Evolutionary conservation across 2,329 filamentous ascomycete species (phyloP), one percentile per base, ranked within the genome.

Genomic region (Harringtonia lauricola): DNA sequence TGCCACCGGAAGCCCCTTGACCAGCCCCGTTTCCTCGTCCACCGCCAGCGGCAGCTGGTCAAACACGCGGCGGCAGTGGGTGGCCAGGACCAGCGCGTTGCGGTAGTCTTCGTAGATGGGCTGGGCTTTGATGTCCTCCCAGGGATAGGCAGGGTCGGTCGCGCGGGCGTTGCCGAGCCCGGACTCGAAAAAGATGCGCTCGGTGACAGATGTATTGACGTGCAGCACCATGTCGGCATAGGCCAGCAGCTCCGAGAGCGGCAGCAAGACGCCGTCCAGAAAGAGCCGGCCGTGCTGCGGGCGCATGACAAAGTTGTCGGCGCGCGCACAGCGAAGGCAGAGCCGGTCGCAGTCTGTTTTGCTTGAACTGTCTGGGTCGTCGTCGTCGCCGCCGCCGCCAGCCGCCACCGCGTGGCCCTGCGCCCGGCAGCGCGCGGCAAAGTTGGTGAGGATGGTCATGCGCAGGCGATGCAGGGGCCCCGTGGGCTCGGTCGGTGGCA

Each of bases 21-120:
- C 24, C 15, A 50, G 7, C 1, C 48, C 48, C 8, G 13, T 36
- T n/a, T n/a, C n/a, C 8, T 10, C 29, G 33, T 48, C 48, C n/a
- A 41, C 5, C 17, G 2, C 15, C 30, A 50, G 9, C 9, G 44
- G 41, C 21, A 48, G 29, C 19, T 22, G 22, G 1, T 31, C 29
- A 14, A 45, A 15, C n/a, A 50, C 44, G 2, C 38, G 41, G 8
- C 19, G 35, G 2, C 43, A 41, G 38, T 44, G 48, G 17, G 18
- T 19, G 3, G 36, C 42, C 37, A 45, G 40, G 12, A 42, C 28
- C 29, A 50, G 38, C 5, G 47, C 44, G 12, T 34, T 33, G 26
- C 34, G 35, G 44, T 43, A 50, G 40, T 50, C 48, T 31, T 47
- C 44, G 26, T 43, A 47, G 29, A 49, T 36, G 8, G 48, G 48